Evolutionary conservation across 2,329 filamentous ascomycete genomes (phyloP).

Genomic region (Stromatinia cepivora): DNA sequence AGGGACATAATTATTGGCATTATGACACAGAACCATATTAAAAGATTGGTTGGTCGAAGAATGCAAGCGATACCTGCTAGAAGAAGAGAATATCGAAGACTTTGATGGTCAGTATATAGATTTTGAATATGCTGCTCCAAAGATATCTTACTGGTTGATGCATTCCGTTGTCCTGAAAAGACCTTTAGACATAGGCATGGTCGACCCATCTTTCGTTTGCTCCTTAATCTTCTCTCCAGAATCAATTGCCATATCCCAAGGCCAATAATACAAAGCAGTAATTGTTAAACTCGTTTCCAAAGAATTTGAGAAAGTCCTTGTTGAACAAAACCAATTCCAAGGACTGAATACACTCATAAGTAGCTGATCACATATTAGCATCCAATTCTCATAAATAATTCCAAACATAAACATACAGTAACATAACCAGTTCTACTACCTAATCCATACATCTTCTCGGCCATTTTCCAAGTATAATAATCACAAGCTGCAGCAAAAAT

Average conservation of each 20-base stretch:
- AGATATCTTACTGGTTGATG: slow-evolving; percentile 39
- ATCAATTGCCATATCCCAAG: slow-evolving; percentile 68
- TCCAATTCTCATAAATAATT: not conserved
- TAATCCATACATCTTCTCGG: slow-evolving; percentile 68
- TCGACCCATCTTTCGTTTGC: not conserved
- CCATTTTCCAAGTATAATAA: slow-evolving; percentile 84
- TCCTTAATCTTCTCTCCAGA: not conserved
- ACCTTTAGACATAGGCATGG: not conserved
- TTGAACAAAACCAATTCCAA: slow-evolving; percentile 97
- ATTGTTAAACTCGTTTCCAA: slow-evolving; percentile 87
- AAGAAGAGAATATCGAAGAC: slow-evolving; percentile 63
- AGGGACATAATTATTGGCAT: slow-evolving; percentile 52
- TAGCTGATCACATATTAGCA: slow-evolving; percentile 51
- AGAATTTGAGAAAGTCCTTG: slow-evolving; percentile 90
- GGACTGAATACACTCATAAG: slow-evolving; percentile 72
- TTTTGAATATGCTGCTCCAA: not conserved
- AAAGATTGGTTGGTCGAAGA: slow-evolving; percentile 82
- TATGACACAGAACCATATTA: slow-evolving; percentile 77
- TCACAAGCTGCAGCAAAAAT: slow-evolving; percentile 76
- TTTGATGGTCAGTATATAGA: slow-evolving; percentile 35
- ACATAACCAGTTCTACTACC: slow-evolving; percentile 64
- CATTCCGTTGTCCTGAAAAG: slow-evolving; percentile 36
- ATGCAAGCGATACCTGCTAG: slow-evolving; percentile 81
- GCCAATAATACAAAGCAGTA: slow-evolving; percentile 78
- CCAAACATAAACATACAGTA: slow-evolving; percentile 53